These are phyloP conservation scores for Annulohypoxylon moriforme DNA, from an alignment of 495 filamentous ascomycete species.

Conservation along the genomic window DNA sequence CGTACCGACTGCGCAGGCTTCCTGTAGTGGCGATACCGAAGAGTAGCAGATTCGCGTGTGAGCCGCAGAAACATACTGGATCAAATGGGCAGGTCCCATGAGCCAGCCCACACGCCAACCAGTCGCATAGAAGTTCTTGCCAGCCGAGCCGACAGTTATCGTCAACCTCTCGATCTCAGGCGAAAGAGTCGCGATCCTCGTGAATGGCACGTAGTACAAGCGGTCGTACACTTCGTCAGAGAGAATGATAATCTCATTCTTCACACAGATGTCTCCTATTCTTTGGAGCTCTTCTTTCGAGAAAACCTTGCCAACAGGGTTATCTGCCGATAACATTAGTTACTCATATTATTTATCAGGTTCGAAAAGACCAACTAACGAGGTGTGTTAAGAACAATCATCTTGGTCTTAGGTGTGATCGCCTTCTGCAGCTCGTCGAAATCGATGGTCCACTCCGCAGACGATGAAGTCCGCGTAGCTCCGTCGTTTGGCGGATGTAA, in stretches of 20 bases:
- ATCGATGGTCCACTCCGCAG: constrained; percentile 88
- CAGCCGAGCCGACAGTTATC: constrained; percentile 91
- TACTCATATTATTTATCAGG: neutral
- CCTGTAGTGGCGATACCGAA: constrained; percentile 91
- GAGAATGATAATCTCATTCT: constrained; percentile 94
- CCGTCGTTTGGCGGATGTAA: constrained; percentile 91
- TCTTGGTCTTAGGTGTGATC: constrained; percentile 88
- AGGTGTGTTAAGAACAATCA: constrained; percentile 88
- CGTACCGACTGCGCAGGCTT: constrained; percentile 87
- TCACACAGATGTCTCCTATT: constrained; percentile 90
- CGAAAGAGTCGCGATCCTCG: constrained; percentile 87
- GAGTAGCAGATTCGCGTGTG: constrained; percentile 98
- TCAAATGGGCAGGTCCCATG: constrained; percentile 86
- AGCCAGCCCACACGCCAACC: constrained; percentile 96
- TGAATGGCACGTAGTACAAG: constrained; percentile 94
- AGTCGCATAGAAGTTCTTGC: constrained; percentile 98
- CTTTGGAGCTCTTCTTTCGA: constrained; percentile 81
- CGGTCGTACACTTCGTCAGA: constrained; percentile 97
- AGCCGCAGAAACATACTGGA: constrained; percentile 90
- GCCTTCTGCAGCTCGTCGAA: constrained; percentile 82
- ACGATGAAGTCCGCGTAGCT: constrained; percentile 78
- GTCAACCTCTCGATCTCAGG: constrained; percentile 88
- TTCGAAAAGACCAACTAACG: constrained; percentile 44
- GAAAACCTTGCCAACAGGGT: constrained; percentile 96
- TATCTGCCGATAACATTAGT: constrained; percentile 66